Evolutionary conservation across 768 basidiomycete species (phyloP).

Genomic region (Xanthoconium purpureum): DNA sequence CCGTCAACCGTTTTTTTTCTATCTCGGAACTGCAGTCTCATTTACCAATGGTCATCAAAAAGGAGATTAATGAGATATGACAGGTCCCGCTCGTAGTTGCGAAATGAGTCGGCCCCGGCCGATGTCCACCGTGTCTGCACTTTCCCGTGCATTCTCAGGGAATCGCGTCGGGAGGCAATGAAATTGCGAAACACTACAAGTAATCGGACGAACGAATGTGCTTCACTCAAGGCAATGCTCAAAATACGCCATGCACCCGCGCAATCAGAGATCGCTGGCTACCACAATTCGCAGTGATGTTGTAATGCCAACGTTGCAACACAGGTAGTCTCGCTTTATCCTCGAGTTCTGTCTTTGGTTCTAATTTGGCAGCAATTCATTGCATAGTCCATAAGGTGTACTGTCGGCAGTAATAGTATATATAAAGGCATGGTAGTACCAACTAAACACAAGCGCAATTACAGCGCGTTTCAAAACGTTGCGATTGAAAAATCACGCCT

Average conservation of each 20-base stretch:
- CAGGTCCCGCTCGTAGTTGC: neutral
- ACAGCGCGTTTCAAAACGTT: too few relatives aligned
- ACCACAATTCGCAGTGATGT: neutral
- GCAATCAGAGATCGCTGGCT: neutral
- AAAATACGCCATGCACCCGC: neutral
- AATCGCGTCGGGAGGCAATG: conserved; percentile 5
- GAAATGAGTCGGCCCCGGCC: conserved; percentile 18
- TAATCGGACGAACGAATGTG: neutral
- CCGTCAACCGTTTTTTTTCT: conserved; percentile 1
- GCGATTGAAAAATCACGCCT: too few relatives aligned
- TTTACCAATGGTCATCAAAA: neutral
- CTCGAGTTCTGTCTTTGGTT: neutral
- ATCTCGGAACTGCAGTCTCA: conserved; percentile 21
- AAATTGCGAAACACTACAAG: neutral
- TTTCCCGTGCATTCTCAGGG: conserved; percentile 1
- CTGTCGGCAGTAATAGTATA: neutral
- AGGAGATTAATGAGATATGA: neutral
- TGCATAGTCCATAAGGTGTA: neutral
- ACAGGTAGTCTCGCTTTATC: neutral
- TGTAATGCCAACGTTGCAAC: neutral
- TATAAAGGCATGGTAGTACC: too few relatives aligned
- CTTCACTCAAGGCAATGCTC: conserved; percentile 2
- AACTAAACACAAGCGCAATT: too few relatives aligned
- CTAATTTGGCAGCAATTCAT: neutral
- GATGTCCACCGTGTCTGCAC: conserved; percentile 1